Base-by-base conservation (phyloP, 768 basidiomycete genomes). In the Leccinum incarnatum region DNA sequence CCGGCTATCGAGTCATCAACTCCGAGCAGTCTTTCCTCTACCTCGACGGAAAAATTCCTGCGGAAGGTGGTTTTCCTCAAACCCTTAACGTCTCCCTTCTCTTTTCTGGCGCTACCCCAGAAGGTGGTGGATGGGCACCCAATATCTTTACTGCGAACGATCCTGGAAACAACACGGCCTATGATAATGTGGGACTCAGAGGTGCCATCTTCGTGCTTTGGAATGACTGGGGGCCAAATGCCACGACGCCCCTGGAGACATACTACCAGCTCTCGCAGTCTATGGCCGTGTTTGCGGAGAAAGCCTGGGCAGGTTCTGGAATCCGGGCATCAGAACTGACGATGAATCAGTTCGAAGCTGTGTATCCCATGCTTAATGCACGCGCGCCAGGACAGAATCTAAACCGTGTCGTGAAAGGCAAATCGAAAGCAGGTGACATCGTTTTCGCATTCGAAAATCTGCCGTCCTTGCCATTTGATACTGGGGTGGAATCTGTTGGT, bases 181-280 rank as follows among this genome's bases (percentile, higher is more conserved):
- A 71, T n/a, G 47, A 66, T 12, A 55, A 70, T 19, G 55, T 67
- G 1, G 66, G 69, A 11, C 65, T 77, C 21, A 62, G 72, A 4
- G 76, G 76, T 25, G 67, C 72, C 0, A 72, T 76, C 15, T 74
- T 77, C 64, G 76, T 72, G 1, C 61, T 77, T 9, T 77, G 76
- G 76, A 77, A 75, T 48, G 78, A 79, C 64, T 79, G 77, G 76
- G 79, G 79, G 1, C 75, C 78, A 51, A 79, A 78, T 36, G 76
- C 78, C 34, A 78, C 77, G 30, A 79, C 77, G 5, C 73, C 73
- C 8, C 66, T 78, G 11, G 79, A 80, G 67, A 72, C 74, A 2
- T 79, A 78, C 59, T 77, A 78, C 62, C 76, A 79, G 53, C 67
- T 80, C 8, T 69, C 78, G 7, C 73, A 70, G 42, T 77, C 76